A percentile compares a stretch with the other conserved stretches of the same genome.
These are phyloP conservation scores for Neurospora discreta DNA, from an alignment of 495 filamentous ascomycete genomes.

Conservation along the genomic window DNA sequence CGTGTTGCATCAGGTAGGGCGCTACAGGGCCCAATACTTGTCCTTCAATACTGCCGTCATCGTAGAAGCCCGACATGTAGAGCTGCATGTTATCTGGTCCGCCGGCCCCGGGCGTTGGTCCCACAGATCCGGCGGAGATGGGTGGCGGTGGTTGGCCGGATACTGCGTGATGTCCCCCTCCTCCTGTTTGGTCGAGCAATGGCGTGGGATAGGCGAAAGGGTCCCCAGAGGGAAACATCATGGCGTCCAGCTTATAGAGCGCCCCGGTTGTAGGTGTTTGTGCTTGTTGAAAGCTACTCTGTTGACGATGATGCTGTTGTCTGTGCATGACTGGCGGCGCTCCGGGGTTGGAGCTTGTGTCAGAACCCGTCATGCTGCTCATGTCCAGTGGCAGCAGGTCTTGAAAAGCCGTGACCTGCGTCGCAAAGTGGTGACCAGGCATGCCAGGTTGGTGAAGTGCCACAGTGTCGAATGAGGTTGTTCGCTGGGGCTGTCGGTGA, in stretches of 20 bases:
- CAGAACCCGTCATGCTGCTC: slow-evolving; percentile 6
- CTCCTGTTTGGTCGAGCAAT: slow-evolving; percentile 43
- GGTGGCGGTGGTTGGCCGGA: slow-evolving; percentile 5
- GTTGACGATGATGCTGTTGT: slow-evolving; percentile 11
- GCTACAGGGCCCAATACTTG: slow-evolving; percentile 36
- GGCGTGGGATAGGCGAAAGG: slow-evolving; percentile 87
- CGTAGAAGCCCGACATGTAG: slow-evolving; percentile 32
- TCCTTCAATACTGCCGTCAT: slow-evolving; percentile 30
- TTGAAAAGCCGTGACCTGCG: slow-evolving; percentile 9
- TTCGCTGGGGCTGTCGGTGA: slow-evolving; percentile 16
- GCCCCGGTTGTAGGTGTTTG: slow-evolving; percentile 23
- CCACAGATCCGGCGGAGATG: neutral
- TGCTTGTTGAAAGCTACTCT: slow-evolving; percentile 12
- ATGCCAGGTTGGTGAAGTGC: slow-evolving; percentile 16
- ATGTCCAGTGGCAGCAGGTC: slow-evolving; percentile 24
- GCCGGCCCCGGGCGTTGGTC: neutral
- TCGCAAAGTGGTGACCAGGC: slow-evolving; percentile 15
- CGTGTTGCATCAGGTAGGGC: slow-evolving; percentile 32
- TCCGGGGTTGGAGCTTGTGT: slow-evolving; percentile 14
- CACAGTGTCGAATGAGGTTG: slow-evolving; percentile 22
- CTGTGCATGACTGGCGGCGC: slow-evolving; percentile 9
- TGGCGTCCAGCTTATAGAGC: slow-evolving; percentile 64
- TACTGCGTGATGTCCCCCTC: slow-evolving; percentile 9
- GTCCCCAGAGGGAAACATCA: slow-evolving; percentile 89
- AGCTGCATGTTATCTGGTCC: slow-evolving; percentile 23